Evolutionary conservation across 2,329 filamentous ascomycete genomes (phyloP).

Genomic region (Achaetomium macrosporum): DNA sequence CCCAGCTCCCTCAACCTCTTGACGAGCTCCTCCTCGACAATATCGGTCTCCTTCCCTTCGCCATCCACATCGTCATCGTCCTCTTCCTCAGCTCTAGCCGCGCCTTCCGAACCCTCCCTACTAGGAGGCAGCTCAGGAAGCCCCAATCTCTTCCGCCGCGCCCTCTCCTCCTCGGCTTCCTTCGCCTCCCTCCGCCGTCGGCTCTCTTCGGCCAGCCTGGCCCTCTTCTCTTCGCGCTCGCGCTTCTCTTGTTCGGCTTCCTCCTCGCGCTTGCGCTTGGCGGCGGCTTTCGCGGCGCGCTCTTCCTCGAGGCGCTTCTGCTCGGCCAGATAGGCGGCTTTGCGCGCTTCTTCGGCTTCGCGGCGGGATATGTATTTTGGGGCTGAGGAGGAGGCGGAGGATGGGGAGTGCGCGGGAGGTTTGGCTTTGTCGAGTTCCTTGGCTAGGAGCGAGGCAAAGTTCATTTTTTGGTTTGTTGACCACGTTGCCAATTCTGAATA

Average conservation of each 20-base stretch:
- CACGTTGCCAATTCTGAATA: no score
- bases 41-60: slow-evolving; percentile 39
- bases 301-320: slow-evolving; percentile 69
- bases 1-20: slow-evolving; percentile 62
- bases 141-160: slow-evolving; percentile 68
- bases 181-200: slow-evolving; percentile 62
- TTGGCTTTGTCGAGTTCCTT: slow-evolving; percentile 85
- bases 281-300: slow-evolving; percentile 60
- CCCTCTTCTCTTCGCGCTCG: slow-evolving; percentile 74
- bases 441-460: slow-evolving; percentile 91
- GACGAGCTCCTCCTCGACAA: slow-evolving; percentile 65
- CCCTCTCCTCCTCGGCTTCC: slow-evolving; percentile 66
- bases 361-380: slow-evolving; percentile 71
- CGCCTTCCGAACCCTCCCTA: slow-evolving; percentile 33
- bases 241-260: slow-evolving; percentile 67
- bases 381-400: not conserved
- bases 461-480: slow-evolving; percentile 54
- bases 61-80: slow-evolving; percentile 35
- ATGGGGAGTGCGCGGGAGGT: slow-evolving; percentile 16
- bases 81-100: slow-evolving; percentile 34
- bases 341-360: slow-evolving; percentile 77
- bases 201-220: slow-evolving; percentile 75
- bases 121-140: slow-evolving; percentile 62
- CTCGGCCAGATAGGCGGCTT: slow-evolving; percentile 73
- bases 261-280: slow-evolving; percentile 86